Base-by-base conservation (phyloP, 768 basidiomycete genomes). In the Tephrocybe sp. region DNA sequence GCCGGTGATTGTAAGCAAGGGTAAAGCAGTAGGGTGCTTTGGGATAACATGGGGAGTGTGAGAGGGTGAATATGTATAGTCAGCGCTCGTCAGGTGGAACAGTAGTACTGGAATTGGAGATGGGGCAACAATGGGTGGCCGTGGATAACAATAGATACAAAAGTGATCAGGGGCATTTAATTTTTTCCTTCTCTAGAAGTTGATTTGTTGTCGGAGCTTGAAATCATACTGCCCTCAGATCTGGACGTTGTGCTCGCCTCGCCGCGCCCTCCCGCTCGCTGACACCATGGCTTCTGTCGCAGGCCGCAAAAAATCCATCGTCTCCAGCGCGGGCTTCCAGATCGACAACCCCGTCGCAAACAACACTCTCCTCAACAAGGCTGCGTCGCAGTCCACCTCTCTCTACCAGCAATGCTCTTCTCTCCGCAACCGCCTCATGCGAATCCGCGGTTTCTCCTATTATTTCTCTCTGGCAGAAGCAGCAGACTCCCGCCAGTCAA, bases 391-490 rank as follows among this genome's bases (percentile, higher is more conserved):
- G 62, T 88, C 86, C 11, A 87, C 90, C 23, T 92, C 91, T 33
- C 88, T 94, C 69, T 94, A 93, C 74, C 92, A 93, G 71, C 89
- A 92, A 82, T 93, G 91, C 71, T 88, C 88, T 4, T 74, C 84
- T 53, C 78, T 94, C 46, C 79, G 90, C 55, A 74, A 79, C 40
- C 84, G 86, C 60, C 85, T 94, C 65, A 75, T 88, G 72, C 86
- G 88, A 65, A 83, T 94, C 55, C 81, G 79, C 55, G 80, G 82
- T 59, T 94, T 94, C 58, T 66, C 79, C 54, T 74, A 74, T 53
- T 90, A 86, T 71, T 89, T 91, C 59, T 68, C 77, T 34, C 74
- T 86, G 53, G 79, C 85, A 7, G 72, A 81, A 7, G 63, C 77
- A 17, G 64, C 74, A 33, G 83, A 83, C 56, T 76, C 85, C 36